phyloP scores from a whole-genome alignment of 2,329 filamentous ascomycete species.

The Aureobasidium sp. region DNA sequence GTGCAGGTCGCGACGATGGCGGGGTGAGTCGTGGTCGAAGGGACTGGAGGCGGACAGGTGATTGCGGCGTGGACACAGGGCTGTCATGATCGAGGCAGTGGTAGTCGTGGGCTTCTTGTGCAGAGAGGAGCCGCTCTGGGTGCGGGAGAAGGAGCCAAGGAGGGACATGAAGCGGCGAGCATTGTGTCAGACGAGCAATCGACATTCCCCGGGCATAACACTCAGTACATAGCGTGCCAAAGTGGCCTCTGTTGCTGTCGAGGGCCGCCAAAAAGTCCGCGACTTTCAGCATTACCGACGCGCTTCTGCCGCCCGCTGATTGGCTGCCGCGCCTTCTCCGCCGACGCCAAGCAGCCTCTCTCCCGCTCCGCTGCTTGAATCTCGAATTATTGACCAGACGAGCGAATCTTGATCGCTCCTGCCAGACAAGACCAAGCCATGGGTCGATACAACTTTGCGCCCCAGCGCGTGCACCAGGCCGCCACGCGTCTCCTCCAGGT shows the following conservation, averaged over 20 bases:
- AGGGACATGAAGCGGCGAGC: conserved; percentile 57
- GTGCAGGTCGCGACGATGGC: conserved; percentile 3
- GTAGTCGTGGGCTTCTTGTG: conserved; percentile 27
- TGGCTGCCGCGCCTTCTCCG: conserved; percentile 12
- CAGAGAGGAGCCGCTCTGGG: conserved; percentile 23
- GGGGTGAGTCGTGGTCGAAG: neutral
- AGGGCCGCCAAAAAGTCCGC: conserved; percentile 9
- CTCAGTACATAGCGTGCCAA: neutral
- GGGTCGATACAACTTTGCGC: conserved; percentile 45
- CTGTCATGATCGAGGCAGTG: conserved; percentile 33
- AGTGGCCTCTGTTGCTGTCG: neutral
- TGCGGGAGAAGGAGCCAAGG: conserved; percentile 46
- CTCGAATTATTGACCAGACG: neutral
- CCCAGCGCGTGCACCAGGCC: conserved; percentile 45
- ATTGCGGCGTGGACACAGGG: conserved; percentile 6
- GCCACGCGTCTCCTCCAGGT: conserved; percentile 42
- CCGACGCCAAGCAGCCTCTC: neutral
- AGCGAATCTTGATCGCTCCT: neutral
- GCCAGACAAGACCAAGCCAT: conserved; percentile 25
- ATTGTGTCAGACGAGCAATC: conserved; percentile 41
- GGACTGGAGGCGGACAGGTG: neutral
- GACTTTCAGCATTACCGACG: neutral
- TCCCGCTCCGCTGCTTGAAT: neutral
- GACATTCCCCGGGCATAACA: conserved; percentile 7
- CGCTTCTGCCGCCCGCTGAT: conserved; percentile 6